Base-by-base conservation (phyloP, 129 eudicot genomes). In the Pittosporum tobira region DNA sequence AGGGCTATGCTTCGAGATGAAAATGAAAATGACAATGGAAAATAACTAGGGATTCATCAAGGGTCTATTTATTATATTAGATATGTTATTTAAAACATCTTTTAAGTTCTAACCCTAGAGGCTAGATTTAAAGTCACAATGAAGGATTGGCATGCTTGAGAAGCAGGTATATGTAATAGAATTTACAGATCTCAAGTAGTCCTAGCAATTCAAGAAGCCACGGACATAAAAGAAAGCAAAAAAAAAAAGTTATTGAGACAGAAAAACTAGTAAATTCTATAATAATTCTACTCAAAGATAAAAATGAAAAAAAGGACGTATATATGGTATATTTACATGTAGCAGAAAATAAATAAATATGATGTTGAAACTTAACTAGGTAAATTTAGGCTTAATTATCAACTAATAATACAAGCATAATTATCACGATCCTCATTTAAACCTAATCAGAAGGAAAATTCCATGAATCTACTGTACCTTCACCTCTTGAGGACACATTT, bases 381-480 rank as follows among this genome's bases (percentile, higher is more conserved):
- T 0, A 56, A 34, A 44, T n/a, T 16, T 31, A 15, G 9, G 38
- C 38, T 16, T 16, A 34, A 14, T 56, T 56, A 56, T n/a, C 31
- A 25, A 29, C 12, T 34, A 30, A 56, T 14, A 31, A 54, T 14
- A 60, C 45, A 69, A 1, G 26, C 59, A 36, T 36, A n/a, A 27
- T 3, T 2, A 54, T 64, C 21, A 60, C 38, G 28, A 23, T 57
- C 43, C 31, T 28, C 48, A 48, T 65, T 2, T 13, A 3, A 38
- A 4, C 29, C 57, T 72, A 82, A 59, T 46, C 71, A 65, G 85
- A 78, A 68, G 82, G 78, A 50, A 70, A 75, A 75, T 62, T 73
- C 85, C 90, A 75, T 69, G 84, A 75, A 65, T 68, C 79, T 50
- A 71, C 67, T 14, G 57, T 75, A 69, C 77, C 82, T 68, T 73